These are phyloP conservation scores for Ilex asprella DNA, from an alignment of 257 asterid species.

Conservation along the genomic window DNA sequence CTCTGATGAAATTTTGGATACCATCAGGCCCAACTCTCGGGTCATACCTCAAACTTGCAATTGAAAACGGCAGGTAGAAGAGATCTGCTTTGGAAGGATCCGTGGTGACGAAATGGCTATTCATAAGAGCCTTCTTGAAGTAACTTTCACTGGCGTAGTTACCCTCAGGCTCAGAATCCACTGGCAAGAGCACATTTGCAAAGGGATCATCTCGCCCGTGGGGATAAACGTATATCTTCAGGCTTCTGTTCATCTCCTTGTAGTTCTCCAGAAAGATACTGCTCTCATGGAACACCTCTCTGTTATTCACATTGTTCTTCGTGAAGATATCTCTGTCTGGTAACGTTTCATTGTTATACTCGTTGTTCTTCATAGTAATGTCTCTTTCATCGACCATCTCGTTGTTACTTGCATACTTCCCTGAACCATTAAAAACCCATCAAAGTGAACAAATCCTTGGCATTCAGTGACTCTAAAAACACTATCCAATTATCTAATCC, in stretches of 20 bases:
- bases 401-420: too few species aligned
- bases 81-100: slow-evolving; percentile 71
- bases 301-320: slow-evolving; percentile 12
- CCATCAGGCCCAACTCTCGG: slow-evolving; percentile 67
- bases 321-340: background rate
- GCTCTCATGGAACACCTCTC: slow-evolving; percentile 47
- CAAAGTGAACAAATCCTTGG: too few species aligned
- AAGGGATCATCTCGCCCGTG: slow-evolving; percentile 48
- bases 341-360: background rate
- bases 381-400: too few species aligned
- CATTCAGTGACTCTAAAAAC: too few species aligned
- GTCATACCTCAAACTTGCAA: slow-evolving; percentile 66
- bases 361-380: too few species aligned
- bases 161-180: slow-evolving; percentile 40
- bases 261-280: slow-evolving; percentile 43
- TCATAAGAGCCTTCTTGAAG: slow-evolving; percentile 64
- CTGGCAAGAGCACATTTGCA: slow-evolving; percentile 55
- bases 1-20: slow-evolving; percentile 39
- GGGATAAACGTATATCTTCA: slow-evolving; percentile 70
- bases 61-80: slow-evolving; percentile 83
- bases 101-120: slow-evolving; percentile 57
- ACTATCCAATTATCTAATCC: too few species aligned
- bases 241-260: slow-evolving; percentile 50
- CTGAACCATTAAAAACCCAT: too few species aligned
- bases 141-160: slow-evolving; percentile 94